A percentile compares a stretch with the other conserved stretches of the same genome.
phyloP scores from a whole-genome alignment of 2,329 filamentous ascomycete genomes.

The Penicillium sp. region DNA sequence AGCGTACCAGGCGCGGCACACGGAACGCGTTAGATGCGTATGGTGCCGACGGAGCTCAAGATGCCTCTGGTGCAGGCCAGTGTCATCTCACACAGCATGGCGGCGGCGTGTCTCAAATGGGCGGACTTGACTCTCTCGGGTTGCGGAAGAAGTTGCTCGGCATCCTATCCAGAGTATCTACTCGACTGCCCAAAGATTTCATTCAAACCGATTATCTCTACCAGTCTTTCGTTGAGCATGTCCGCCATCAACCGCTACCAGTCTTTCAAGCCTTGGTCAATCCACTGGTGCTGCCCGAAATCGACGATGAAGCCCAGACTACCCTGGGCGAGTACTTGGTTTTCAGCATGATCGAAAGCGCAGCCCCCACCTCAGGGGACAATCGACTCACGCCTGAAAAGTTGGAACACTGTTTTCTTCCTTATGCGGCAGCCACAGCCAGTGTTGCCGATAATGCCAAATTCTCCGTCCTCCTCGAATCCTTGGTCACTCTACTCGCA shows the following conservation, averaged over 20 bases:
- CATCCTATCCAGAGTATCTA: conserved; percentile 45
- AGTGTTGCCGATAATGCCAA: conserved; percentile 70
- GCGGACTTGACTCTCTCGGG: conserved; percentile 42
- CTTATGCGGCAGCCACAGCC: conserved; percentile 64
- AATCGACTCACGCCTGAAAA: conserved; percentile 52
- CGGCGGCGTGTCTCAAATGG: conserved; percentile 35
- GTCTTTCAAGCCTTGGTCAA: conserved; percentile 51
- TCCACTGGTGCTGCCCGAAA: conserved; percentile 46
- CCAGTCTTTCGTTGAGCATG: conserved; percentile 49
- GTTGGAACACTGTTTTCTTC: conserved; percentile 64
- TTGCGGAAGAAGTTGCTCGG: conserved; percentile 50
- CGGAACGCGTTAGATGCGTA: conserved; percentile 13
- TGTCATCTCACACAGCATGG: conserved; percentile 17
- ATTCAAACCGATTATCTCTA: conserved; percentile 44
- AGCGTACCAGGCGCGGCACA: conserved; percentile 37
- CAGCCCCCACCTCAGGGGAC: conserved; percentile 41
- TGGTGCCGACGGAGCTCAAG: background rate
- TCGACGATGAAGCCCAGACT: conserved; percentile 45
- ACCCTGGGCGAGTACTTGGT: conserved; percentile 58
- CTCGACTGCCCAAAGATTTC: conserved; percentile 38
- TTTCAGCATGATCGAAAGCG: conserved; percentile 50
- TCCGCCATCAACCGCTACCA: conserved; percentile 48
- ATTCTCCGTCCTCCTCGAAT: conserved; percentile 69
- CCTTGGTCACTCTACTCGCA: conserved; percentile 59
- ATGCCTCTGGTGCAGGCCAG: background rate